Percentiles rank a stretch among this genome's conserved stretches.
These are phyloP conservation scores for Cyberlindnera maclurae DNA, from an alignment of 805 yeast genomes.

Conservation along the genomic window DNA sequence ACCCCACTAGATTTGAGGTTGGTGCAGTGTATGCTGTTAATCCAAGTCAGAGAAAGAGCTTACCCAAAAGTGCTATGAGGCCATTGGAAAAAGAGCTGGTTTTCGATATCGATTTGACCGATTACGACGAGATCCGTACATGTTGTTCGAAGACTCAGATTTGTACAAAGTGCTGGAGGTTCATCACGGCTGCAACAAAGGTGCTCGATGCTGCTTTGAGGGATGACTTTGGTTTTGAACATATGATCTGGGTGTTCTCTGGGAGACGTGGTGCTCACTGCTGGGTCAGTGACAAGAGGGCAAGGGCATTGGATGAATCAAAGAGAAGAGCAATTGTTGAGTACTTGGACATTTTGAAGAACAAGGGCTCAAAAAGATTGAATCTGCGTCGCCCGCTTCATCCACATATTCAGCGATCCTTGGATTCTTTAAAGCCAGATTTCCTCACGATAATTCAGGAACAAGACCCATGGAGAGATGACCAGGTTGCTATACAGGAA, in stretches of 20 bases:
- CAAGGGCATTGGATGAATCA: slow-evolving; percentile 64
- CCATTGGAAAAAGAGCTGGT: slow-evolving; percentile 85
- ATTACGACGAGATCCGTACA: slow-evolving; percentile 88
- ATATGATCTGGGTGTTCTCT: slow-evolving; percentile 90
- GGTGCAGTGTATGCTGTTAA: slow-evolving; percentile 88
- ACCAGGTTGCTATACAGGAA: slow-evolving; percentile 44
- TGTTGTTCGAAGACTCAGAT: slow-evolving; percentile 85
- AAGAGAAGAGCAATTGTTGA: slow-evolving; percentile 75
- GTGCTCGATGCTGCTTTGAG: slow-evolving; percentile 64
- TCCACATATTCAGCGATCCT: slow-evolving; percentile 77
- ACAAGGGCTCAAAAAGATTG: slow-evolving; percentile 41
- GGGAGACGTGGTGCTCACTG: slow-evolving; percentile 99
- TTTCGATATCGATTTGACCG: slow-evolving; percentile 96
- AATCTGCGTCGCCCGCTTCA: slow-evolving; percentile 74
- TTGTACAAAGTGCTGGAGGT: slow-evolving; percentile 89
- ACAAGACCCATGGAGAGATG: slow-evolving; percentile 80
- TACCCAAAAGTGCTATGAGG: slow-evolving; percentile 70
- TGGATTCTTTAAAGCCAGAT: slow-evolving; percentile 53
- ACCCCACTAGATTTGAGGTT: slow-evolving; percentile 88
- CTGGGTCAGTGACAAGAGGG: slow-evolving; percentile 88
- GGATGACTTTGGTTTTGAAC: slow-evolving; percentile 85
- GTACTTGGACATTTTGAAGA: slow-evolving; percentile 70
- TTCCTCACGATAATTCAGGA: slow-evolving; percentile 68
- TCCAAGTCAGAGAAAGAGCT: slow-evolving; percentile 76
- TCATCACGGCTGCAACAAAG: slow-evolving; percentile 76